Evolutionary conservation across 176 grass and related monocot genomes (phyloP).

Genomic region (Oryza rufipogon): DNA sequence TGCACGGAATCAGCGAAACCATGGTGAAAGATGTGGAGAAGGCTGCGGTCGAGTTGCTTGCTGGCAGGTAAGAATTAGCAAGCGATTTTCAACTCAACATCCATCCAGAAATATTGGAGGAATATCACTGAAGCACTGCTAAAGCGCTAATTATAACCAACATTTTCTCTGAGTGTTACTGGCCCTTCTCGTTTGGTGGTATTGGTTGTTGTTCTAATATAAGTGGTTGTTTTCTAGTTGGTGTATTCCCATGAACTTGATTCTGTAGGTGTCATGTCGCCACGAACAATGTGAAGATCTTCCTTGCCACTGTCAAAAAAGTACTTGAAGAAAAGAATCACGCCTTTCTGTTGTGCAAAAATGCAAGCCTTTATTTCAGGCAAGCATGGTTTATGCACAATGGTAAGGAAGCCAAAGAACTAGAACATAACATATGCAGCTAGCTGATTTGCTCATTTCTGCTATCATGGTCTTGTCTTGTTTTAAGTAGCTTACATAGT

Average conservation of each 20-base stretch:
- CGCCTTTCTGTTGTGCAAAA: neutral
- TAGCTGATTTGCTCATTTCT: slow-evolving; percentile 4
- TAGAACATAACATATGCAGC: neutral
- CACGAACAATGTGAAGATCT: neutral
- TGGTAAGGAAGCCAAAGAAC: neutral
- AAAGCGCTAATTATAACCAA: neutral
- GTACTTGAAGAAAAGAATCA: neutral
- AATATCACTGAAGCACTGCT: slow-evolving; percentile 2
- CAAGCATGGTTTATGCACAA: neutral
- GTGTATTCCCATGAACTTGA: neutral
- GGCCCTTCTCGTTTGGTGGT: neutral
- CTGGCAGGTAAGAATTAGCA: slow-evolving; percentile 50
- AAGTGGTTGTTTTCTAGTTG: neutral
- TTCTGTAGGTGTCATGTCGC: neutral
- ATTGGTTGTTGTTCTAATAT: neutral
- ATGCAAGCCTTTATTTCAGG: neutral
- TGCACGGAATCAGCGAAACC: slow-evolving; percentile 53
- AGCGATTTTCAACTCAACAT: neutral
- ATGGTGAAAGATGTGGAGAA: slow-evolving; percentile 55
- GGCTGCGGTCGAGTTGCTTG: slow-evolving; percentile 74
- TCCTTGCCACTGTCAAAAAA: neutral
- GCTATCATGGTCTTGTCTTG: neutral
- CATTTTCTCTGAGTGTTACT: neutral
- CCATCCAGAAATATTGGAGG: slow-evolving; percentile 5
- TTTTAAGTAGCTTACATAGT: slow-evolving; percentile 14